phyloP scores from a whole-genome alignment of 2,329 filamentous ascomycete genomes.

The Colletotrichum incanum region DNA sequence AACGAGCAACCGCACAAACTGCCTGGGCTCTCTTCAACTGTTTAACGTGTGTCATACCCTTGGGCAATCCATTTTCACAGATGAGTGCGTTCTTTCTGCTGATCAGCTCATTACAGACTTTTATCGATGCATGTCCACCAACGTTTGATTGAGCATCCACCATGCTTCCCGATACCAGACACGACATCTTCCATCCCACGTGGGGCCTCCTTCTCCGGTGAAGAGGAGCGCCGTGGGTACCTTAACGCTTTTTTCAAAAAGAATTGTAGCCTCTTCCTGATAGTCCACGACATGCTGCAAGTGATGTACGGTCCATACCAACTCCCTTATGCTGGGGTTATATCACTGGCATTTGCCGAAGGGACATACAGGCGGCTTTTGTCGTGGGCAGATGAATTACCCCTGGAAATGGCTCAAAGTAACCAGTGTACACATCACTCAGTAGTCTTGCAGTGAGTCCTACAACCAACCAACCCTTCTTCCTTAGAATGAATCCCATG shows the following conservation, averaged over 20 bases:
- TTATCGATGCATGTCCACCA: constrained; percentile 2
- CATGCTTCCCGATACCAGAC: not conserved
- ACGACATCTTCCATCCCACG: too few species aligned
- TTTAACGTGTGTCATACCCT: not conserved
- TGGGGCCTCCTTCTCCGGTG: not conserved
- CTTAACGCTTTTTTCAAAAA: not conserved
- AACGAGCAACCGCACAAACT: constrained; percentile 48
- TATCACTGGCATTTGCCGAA: constrained; percentile 51
- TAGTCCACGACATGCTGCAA: constrained; percentile 53
- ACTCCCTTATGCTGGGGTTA: constrained; percentile 18
- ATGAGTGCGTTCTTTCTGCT: too few species aligned
- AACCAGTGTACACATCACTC: constrained; percentile 52
- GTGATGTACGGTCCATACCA: constrained; percentile 41
- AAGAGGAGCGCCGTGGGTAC: not conserved
- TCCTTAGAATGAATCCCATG: too few species aligned
- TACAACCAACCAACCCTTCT: too few species aligned
- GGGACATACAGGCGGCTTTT: constrained; percentile 56
- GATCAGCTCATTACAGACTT: not conserved
- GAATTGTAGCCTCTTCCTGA: constrained; percentile 54
- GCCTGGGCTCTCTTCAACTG: constrained; percentile 2
- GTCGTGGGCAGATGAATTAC: constrained; percentile 54
- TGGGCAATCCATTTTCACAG: not conserved
- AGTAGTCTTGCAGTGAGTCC: constrained; percentile 54
- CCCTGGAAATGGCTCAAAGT: constrained; percentile 46
- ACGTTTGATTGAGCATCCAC: not conserved